Conservation (phyloP, 768 basidiomycete species). For the Tylopilus rubrobrunneus region DNA sequence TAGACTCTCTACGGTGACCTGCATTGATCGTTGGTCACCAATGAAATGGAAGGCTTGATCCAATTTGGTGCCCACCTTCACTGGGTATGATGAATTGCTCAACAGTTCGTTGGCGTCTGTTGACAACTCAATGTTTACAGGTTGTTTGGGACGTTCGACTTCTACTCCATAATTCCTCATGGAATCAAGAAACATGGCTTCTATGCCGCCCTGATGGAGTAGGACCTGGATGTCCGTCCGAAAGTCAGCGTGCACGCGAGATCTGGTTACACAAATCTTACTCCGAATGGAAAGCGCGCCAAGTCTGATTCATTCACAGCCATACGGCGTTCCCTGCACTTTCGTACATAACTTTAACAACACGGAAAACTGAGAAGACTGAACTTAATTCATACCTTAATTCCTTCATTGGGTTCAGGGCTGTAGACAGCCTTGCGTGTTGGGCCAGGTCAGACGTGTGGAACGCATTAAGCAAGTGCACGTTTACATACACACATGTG, state of each 20-base stretch:
- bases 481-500: conserved; percentile 53
- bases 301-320: conserved; percentile 39
- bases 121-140: conserved; percentile 29
- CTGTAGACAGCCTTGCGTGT: conserved; percentile 63
- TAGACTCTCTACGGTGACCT: conserved; percentile 23
- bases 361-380: not conserved
- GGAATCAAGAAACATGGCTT: not conserved
- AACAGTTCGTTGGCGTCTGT: conserved; percentile 38
- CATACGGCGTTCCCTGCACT: conserved; percentile 65
- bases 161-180: conserved; percentile 14
- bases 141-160: conserved; percentile 35
- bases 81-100: conserved; percentile 23
- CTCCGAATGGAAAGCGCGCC: conserved; percentile 17
- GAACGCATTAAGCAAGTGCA: not conserved
- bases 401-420: conserved; percentile 52
- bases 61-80: conserved; percentile 18
- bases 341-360: conserved; percentile 21
- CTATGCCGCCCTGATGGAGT: conserved; percentile 32
- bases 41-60: not conserved
- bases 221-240: conserved; percentile 22
- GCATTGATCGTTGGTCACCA: not conserved
- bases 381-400: conserved; percentile 42
- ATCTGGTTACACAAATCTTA: conserved; percentile 14
- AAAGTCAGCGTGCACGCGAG: not conserved
- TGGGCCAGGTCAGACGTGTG: not conserved